Evolutionary conservation across 2,329 filamentous ascomycete genomes (phyloP).

Genomic region (Fusarium ramigenum): DNA sequence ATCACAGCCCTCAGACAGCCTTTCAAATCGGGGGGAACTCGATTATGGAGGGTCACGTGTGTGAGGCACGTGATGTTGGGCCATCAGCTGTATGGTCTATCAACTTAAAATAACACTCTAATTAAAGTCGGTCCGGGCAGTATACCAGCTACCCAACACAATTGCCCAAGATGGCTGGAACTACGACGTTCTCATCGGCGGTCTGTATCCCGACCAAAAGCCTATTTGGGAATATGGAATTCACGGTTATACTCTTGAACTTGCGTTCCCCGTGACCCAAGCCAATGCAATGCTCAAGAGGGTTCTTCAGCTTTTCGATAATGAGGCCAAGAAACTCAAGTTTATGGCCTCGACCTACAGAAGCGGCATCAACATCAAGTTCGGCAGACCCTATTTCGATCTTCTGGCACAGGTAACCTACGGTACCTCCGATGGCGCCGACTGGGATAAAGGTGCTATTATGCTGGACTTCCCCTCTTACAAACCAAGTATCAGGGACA

Average conservation of each 20-base stretch:
- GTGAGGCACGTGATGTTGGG: too few species aligned
- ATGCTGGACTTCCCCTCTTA: neutral
- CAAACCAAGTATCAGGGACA: neutral
- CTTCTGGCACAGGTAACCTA: neutral
- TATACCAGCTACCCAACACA: too few species aligned
- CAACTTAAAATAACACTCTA: too few species aligned
- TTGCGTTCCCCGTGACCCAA: neutral
- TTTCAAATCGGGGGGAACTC: too few species aligned
- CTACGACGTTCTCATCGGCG: conserved; percentile 4
- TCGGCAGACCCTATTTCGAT: neutral
- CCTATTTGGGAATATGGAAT: neutral
- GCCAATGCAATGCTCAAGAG: neutral
- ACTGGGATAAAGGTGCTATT: conserved; percentile 1
- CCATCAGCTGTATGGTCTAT: too few species aligned
- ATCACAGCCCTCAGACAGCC: too few species aligned
- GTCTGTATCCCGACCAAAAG: neutral
- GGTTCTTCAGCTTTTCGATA: neutral
- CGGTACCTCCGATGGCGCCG: neutral
- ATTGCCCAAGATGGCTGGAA: too few species aligned
- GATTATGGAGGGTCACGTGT: too few species aligned
- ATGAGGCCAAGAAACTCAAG: neutral
- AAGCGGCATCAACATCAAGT: conserved; percentile 8
- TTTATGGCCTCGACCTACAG: neutral
- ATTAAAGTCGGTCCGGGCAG: too few species aligned
- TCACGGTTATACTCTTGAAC: neutral